phyloP scores from a whole-genome alignment of 306 rosid species.

The Benincasa hispida region DNA sequence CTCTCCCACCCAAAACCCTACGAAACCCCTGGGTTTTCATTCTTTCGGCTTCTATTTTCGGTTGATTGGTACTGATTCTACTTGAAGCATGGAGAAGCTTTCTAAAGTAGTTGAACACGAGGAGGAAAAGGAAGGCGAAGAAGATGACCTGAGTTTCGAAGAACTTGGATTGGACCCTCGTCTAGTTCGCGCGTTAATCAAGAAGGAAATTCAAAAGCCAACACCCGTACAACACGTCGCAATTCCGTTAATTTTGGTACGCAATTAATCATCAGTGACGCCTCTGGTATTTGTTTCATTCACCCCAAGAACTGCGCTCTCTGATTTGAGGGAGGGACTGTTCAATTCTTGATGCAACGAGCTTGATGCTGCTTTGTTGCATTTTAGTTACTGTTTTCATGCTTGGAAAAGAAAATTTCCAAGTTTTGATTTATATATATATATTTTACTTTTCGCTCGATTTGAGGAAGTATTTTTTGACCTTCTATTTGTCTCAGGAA shows the following conservation, averaged over 20 bases:
- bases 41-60: neutral
- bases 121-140: conserved; percentile 18
- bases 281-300: neutral
- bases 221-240: conserved; percentile 85
- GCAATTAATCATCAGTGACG: neutral
- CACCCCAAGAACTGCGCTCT: neutral
- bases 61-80: neutral
- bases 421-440: neutral
- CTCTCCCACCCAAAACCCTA: neutral
- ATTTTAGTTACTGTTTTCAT: neutral
- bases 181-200: conserved; percentile 40
- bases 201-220: conserved; percentile 46
- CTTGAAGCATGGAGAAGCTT: neutral
- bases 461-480: neutral
- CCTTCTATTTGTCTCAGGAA: conserved; percentile 29
- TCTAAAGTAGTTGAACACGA: neutral
- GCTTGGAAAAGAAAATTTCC: neutral
- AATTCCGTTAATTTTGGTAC: conserved; percentile 57
- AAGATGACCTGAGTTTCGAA: conserved; percentile 40
- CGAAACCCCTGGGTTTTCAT: neutral
- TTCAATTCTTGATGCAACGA: neutral
- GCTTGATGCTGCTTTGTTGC: neutral
- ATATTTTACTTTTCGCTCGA: neutral
- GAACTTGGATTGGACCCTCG: conserved; percentile 56
- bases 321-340: neutral